A percentile compares a stretch with the other conserved stretches of the same genome.
Conservation (phyloP, 2,329 filamentous ascomycete genomes). For the Fusarium sp. region DNA sequence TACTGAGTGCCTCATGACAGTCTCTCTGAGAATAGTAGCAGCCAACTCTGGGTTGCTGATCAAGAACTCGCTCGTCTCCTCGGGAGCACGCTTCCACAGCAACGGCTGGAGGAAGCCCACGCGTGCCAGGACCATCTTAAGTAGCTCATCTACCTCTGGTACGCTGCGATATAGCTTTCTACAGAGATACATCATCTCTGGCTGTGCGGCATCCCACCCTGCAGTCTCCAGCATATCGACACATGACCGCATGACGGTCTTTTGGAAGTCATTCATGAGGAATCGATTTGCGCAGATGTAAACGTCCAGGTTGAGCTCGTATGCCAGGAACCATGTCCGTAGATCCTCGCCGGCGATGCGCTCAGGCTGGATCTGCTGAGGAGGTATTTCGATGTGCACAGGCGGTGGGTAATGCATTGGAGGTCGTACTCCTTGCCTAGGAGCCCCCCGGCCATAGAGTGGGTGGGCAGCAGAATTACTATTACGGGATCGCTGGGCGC, state of each 20-base stretch:
- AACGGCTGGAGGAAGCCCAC: constrained; percentile 62
- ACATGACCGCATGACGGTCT: constrained; percentile 56
- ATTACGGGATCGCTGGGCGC: constrained; percentile 35
- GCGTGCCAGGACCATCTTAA: constrained; percentile 64
- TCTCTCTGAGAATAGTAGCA: constrained; percentile 62
- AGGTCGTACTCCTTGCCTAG: constrained; percentile 16
- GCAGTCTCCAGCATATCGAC: constrained; percentile 63
- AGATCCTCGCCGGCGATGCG: constrained; percentile 61
- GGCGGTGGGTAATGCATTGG: constrained; percentile 7
- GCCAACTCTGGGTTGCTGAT: constrained; percentile 61
- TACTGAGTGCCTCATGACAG: constrained; percentile 57
- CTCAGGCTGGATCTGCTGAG: constrained; percentile 3
- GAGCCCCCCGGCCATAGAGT: constrained; percentile 17
- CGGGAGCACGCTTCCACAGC: constrained; percentile 58
- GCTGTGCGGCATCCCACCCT: constrained; percentile 57
- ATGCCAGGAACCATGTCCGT: constrained; percentile 62
- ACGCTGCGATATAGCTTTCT: constrained; percentile 59
- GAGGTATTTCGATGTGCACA: constrained; percentile 3
- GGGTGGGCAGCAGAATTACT: not conserved
- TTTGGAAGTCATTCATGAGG: constrained; percentile 61
- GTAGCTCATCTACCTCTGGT: constrained; percentile 58
- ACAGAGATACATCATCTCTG: constrained; percentile 60
- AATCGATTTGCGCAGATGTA: constrained; percentile 64
- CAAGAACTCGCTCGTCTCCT: constrained; percentile 59
- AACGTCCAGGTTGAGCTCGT: constrained; percentile 62